Evolutionary conservation across 169 alveolate genomes (phyloP).

Genomic region (Plasmodium blacklocki): DNA sequence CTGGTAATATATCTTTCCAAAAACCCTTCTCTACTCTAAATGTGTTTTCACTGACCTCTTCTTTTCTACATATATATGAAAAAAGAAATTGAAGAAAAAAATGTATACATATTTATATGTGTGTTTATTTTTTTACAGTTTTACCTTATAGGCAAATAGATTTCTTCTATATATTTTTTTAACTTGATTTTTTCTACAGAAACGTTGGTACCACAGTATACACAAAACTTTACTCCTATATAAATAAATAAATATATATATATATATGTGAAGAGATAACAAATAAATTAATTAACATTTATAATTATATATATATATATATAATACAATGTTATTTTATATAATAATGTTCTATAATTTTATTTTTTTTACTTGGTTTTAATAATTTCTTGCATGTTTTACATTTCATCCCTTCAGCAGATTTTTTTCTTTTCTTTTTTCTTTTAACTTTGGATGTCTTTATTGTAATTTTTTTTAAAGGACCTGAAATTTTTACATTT

Average conservation of each 20-base stretch:
- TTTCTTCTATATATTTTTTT: slow-evolving; percentile 71
- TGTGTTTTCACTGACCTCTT: slow-evolving; percentile 67
- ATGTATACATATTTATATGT: not conserved
- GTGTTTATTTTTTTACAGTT: not conserved
- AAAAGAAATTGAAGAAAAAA: too few relatives aligned
- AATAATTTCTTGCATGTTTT: slow-evolving; percentile 46
- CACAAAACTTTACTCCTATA: slow-evolving; percentile 57
- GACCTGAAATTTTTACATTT: too few relatives aligned
- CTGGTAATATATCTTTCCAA: slow-evolving; percentile 63
- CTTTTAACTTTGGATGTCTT: not conserved
- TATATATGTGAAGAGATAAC: too few relatives aligned
- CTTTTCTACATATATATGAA: slow-evolving; percentile 18
- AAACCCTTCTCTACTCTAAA: slow-evolving; percentile 61
- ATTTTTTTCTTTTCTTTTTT: slow-evolving; percentile 41
- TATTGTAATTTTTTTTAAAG: not conserved
- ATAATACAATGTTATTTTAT: not conserved
- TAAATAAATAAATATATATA: slow-evolving; percentile 3
- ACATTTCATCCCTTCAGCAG: slow-evolving; percentile 25
- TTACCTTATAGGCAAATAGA: slow-evolving; percentile 63
- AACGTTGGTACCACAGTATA: slow-evolving; percentile 64
- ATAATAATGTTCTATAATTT: not conserved
- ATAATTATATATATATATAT: not conserved
- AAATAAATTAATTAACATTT: too few relatives aligned
- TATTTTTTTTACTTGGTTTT: slow-evolving; percentile 48
- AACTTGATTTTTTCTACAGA: slow-evolving; percentile 61